Evolutionary conservation across 108 stramenopile genomes (phyloP), one percentile per base, ranked within the genome.

Genomic region (Discostella stelligeroides): DNA sequence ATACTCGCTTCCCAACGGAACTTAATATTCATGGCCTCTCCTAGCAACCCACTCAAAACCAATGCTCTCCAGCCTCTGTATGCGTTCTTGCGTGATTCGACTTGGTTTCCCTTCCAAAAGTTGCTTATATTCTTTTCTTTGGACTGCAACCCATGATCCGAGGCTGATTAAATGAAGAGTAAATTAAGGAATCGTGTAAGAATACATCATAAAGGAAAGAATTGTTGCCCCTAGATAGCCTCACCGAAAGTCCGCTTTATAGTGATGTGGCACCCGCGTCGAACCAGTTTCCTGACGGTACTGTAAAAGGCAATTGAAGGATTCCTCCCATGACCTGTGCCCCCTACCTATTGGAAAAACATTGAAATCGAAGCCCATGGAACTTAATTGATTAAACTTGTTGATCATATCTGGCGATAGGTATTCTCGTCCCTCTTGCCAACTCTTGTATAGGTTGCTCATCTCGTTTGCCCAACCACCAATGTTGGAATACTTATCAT

Each of bases 41-140:
- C 57, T 37, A 58, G 37, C 57, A 7, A 39, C 57, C 75, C 75
- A 76, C 30, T 68, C 47, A 60, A 76, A 76, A 21, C 75, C 75
- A 17, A 76, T 29, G 17, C 46, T 24, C 23, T 83, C 85, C 34
- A 86, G 48, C 11, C 48, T 59, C 28, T 48, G 27, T 30, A 82
- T 65, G 6, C 82, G 70, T 57, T 86, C 85, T 5, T 79, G 76
- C 3, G 74, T 82, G 66, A 85, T 73, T 14, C 79, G 63, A 12
- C 81, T 77, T 29, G 66, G 64, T 30, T 77, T 85, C 24, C 73
- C 73, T 17, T 79, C 74, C 23, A 72, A 82, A 15, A 60, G 73
- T 13, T 76, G 50, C 30, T 83, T 85, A 75, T 80, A 75, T 62
- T 83, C 75, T 11, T 67, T 56, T 12, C 82, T 60, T 62, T 83